Conservation (phyloP, 306 rosid genomes). For the Quercus aquifolioides region DNA sequence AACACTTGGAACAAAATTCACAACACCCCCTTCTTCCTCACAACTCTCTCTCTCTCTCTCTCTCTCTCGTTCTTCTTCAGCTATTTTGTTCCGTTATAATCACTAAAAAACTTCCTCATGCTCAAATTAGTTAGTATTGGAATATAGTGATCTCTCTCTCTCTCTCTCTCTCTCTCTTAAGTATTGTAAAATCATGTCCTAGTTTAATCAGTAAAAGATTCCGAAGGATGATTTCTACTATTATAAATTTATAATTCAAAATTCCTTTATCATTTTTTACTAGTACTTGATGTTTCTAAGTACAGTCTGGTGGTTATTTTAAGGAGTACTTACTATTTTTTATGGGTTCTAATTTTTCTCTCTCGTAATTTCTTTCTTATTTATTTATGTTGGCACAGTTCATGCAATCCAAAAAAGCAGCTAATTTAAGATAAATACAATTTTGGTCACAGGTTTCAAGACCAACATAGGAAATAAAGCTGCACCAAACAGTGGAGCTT, state of each 20-base stretch:
- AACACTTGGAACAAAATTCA: background rate
- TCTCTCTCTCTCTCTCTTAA: background rate
- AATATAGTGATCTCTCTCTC: no score
- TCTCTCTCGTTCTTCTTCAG: background rate
- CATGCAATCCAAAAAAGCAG: background rate
- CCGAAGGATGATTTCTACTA: background rate
- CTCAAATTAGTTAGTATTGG: background rate
- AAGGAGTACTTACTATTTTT: background rate
- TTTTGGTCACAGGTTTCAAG: conserved; percentile 48
- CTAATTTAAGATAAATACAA: background rate
- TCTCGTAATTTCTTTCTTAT: background rate
- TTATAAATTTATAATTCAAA: background rate
- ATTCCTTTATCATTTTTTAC: background rate
- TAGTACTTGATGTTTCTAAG: background rate
- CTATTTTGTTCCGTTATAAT: background rate
- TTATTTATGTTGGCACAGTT: background rate
- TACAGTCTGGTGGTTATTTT: background rate
- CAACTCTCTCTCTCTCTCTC: no score
- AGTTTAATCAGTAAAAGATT: conserved; percentile 1
- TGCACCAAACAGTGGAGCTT: conserved; percentile 26
- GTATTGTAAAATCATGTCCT: background rate
- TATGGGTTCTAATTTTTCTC: background rate
- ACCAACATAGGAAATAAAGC: conserved; percentile 24
- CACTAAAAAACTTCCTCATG: background rate
- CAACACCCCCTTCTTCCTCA: no score